A percentile compares a stretch with the other conserved stretches of the same genome.
phyloP scores from a whole-genome alignment of 805 yeast species.

The Starmerella vaccinii region DNA sequence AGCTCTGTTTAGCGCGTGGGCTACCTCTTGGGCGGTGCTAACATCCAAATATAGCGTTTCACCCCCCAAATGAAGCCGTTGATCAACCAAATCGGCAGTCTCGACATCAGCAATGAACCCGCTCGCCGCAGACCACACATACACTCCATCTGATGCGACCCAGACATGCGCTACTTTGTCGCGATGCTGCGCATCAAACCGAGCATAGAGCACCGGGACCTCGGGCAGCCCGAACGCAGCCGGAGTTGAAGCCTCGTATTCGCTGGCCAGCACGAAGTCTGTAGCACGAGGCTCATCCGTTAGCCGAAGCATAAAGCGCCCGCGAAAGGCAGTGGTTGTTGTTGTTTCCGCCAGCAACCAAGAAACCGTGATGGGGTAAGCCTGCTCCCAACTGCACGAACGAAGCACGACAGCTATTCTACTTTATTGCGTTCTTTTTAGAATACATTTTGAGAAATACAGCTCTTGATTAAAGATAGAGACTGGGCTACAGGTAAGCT shows the following conservation, averaged over 20 bases:
- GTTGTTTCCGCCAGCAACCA: no score
- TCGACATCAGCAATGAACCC: constrained; percentile 7
- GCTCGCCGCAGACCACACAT: constrained; percentile 22
- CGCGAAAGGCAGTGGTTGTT: background rate
- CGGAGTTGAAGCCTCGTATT: constrained; percentile 30
- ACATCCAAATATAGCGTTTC: background rate
- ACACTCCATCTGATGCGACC: constrained; percentile 26
- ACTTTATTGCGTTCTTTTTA: no score
- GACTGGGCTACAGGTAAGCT: background rate
- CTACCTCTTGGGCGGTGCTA: background rate
- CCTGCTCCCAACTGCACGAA: no score
- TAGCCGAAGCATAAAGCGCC: constrained; percentile 5
- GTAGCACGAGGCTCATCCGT: constrained; percentile 16
- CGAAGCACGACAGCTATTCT: no score
- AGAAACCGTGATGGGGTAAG: background rate
- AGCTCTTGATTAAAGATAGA: no score
- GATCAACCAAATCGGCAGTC: background rate
- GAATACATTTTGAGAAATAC: no score
- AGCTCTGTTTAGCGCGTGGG: constrained; percentile 2
- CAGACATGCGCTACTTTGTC: constrained; percentile 15
- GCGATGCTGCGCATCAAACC: background rate
- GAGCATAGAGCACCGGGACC: constrained; percentile 26
- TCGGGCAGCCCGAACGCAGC: constrained; percentile 30
- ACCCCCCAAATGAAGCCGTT: background rate
- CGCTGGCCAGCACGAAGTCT: constrained; percentile 26